Percentiles rank a stretch among this genome's conserved stretches.
Evolutionary conservation across 2,329 filamentous ascomycete species (phyloP).

Genomic region (Phialemoniopsis sp.): DNA sequence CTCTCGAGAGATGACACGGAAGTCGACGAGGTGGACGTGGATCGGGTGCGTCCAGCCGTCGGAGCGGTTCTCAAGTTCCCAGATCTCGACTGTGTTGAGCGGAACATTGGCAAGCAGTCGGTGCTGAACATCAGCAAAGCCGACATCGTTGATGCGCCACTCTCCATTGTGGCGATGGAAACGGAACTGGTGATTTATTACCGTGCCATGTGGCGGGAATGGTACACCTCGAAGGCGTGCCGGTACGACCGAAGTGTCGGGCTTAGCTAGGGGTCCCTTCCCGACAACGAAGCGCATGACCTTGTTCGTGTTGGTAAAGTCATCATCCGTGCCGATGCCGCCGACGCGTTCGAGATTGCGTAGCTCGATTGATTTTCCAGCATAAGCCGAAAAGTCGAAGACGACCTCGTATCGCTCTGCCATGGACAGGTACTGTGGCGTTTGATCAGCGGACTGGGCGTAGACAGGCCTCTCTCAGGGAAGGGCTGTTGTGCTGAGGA

Average conservation of each 20-base stretch:
- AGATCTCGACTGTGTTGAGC: conserved; percentile 42
- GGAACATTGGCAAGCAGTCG: conserved; percentile 43
- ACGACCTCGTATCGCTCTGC: conserved; percentile 56
- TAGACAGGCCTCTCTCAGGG: too few relatives aligned
- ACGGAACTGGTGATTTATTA: conserved; percentile 36
- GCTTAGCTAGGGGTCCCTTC: conserved; percentile 17
- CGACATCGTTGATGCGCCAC: conserved; percentile 48
- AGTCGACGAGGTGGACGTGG: conserved; percentile 57
- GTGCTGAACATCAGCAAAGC: conserved; percentile 38
- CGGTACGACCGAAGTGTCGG: conserved; percentile 29
- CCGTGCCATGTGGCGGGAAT: conserved; percentile 27
- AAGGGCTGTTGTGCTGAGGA: too few relatives aligned
- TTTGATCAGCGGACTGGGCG: too few relatives aligned
- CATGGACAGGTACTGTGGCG: conserved; percentile 38
- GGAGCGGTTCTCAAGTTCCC: conserved; percentile 43
- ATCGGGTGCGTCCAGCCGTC: conserved; percentile 49
- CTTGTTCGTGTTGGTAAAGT: conserved; percentile 46
- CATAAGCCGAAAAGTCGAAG: conserved; percentile 46
- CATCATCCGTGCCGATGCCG: conserved; percentile 36
- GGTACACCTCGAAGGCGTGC: conserved; percentile 27
- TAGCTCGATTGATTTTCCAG: conserved; percentile 41
- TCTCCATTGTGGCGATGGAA: conserved; percentile 37
- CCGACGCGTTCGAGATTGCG: conserved; percentile 22
- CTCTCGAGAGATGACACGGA: conserved; percentile 45
- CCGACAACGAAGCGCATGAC: conserved; percentile 49